A percentile compares a stretch with the other conserved stretches of the same genome.
Evolutionary conservation across 257 asterid genomes (phyloP).

Genomic region (Solanum pimpinellifolium): DNA sequence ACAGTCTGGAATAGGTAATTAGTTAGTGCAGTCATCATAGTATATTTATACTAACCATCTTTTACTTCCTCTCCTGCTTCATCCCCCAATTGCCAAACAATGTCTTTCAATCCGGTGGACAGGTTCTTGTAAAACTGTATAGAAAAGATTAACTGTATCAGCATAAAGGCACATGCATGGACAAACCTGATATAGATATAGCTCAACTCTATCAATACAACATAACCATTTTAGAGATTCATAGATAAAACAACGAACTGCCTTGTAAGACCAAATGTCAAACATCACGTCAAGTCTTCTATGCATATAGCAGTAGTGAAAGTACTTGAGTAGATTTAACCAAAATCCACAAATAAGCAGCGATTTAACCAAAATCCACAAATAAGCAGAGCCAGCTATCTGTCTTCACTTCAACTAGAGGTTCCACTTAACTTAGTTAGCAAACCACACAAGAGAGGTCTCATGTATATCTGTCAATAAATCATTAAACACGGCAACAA

Average conservation of each 20-base stretch:
- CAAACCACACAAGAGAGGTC: not conserved
- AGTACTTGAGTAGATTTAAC: not conserved
- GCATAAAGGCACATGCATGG: not conserved
- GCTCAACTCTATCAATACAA: not conserved
- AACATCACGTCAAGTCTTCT: not conserved
- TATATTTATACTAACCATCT: slow-evolving; percentile 24
- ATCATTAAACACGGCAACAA: not conserved
- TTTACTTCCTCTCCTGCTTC: slow-evolving; percentile 36
- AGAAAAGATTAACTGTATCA: not conserved
- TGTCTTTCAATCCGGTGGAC: slow-evolving; percentile 82
- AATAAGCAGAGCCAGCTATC: not conserved
- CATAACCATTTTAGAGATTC: not conserved
- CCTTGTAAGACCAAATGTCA: not conserved
- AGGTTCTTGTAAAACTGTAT: slow-evolving; percentile 77
- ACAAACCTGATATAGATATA: not conserved
- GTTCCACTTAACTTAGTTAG: not conserved
- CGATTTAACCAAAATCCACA: not conserved
- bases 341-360: not conserved
- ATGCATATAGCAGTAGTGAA: not conserved
- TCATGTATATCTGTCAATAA: not conserved
- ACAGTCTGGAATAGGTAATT: not conserved
- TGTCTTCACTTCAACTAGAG: not conserved
- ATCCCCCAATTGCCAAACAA: slow-evolving; percentile 72
- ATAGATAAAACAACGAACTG: not conserved
- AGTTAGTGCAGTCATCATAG: not conserved